A percentile compares a stretch with the other conserved stretches of the same genome.
phyloP scores from a whole-genome alignment of 108 stramenopile species.

The Conticribra guillardii region DNA sequence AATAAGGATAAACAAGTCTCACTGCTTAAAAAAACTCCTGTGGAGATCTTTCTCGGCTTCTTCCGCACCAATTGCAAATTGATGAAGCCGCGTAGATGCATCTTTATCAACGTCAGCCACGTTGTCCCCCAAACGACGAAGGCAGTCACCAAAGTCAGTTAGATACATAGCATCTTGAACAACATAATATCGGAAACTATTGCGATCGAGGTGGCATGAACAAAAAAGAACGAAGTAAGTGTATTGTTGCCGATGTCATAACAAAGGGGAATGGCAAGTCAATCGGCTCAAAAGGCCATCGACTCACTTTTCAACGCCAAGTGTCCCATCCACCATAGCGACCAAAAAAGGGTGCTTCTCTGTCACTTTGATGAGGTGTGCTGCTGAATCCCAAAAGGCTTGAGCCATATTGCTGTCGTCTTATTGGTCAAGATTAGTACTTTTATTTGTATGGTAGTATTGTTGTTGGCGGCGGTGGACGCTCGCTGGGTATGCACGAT shows the following conservation, averaged over 20 bases:
- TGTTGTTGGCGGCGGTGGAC: too few species aligned
- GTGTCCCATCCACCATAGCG: slow-evolving; percentile 79
- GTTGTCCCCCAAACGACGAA: slow-evolving; percentile 57
- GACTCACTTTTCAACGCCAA: slow-evolving; percentile 58
- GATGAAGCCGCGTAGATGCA: slow-evolving; percentile 53
- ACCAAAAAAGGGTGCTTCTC: slow-evolving; percentile 87
- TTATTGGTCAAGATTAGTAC: too few species aligned
- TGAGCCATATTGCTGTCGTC: too few species aligned
- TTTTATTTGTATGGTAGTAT: too few species aligned
- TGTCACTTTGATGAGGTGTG: slow-evolving; percentile 62
- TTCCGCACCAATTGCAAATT: slow-evolving; percentile 77
- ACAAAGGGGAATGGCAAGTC: too few species aligned
- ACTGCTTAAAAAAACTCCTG: slow-evolving; percentile 72
- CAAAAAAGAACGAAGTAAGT: too few species aligned
- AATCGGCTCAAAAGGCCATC: too few species aligned
- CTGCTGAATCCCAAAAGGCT: slow-evolving; percentile 74
- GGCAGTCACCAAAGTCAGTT: slow-evolving; percentile 72
- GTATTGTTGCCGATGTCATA: too few species aligned
- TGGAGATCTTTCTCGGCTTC: slow-evolving; percentile 79
- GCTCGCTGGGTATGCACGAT: too few species aligned
- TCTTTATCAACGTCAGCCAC: slow-evolving; percentile 26
- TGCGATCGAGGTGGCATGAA: too few species aligned
- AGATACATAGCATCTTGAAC: slow-evolving; percentile 83
- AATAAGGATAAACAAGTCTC: slow-evolving; percentile 5
- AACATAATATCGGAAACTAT: slow-evolving; percentile 84